These are phyloP conservation scores for Mycena polygramma DNA, from an alignment of 768 basidiomycete genomes.

Conservation along the genomic window DNA sequence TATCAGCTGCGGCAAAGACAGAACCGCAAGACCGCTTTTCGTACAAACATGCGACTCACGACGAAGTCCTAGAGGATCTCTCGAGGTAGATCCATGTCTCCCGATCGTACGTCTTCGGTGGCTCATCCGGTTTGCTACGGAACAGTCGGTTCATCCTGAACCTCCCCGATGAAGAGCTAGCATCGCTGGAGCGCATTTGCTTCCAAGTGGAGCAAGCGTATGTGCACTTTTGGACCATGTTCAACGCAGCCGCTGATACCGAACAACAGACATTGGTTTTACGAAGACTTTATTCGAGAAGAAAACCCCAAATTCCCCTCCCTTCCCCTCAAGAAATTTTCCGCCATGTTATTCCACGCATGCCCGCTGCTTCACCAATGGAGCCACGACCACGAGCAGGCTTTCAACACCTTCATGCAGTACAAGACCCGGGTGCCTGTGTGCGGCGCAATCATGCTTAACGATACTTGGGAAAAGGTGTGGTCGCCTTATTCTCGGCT, in stretches of 20 bases:
- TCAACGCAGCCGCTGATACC: conserved; percentile 33
- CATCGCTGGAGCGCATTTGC: conserved; percentile 92
- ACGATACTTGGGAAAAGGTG: conserved; percentile 94
- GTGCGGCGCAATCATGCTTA: conserved; percentile 97
- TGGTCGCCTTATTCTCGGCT: conserved; percentile 32
- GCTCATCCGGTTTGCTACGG: conserved; percentile 6
- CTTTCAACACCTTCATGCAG: conserved; percentile 91
- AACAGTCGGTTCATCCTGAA: conserved; percentile 95
- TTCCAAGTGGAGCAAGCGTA: conserved; percentile 99
- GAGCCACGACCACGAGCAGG: conserved; percentile 87
- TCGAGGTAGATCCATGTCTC: conserved; percentile 70
- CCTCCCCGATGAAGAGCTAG: conserved; percentile 92
- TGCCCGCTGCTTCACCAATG: conserved; percentile 88
- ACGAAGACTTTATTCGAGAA: conserved; percentile 98
- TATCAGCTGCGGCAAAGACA: conserved; percentile 59
- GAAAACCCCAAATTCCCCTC: conserved; percentile 90
- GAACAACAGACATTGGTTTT: conserved; percentile 93
- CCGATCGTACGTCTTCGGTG: conserved; percentile 34
- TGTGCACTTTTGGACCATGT: conserved; percentile 49
- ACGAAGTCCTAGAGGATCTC: conserved; percentile 92
- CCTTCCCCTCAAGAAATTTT: conserved; percentile 92
- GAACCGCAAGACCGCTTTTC: conserved; percentile 58
- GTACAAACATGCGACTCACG: conserved; percentile 82
- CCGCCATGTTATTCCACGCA: conserved; percentile 87
- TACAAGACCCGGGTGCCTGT: conserved; percentile 98